Base-by-base conservation (phyloP, 2,329 filamentous ascomycete genomes). In the Aspergillus sojae region DNA sequence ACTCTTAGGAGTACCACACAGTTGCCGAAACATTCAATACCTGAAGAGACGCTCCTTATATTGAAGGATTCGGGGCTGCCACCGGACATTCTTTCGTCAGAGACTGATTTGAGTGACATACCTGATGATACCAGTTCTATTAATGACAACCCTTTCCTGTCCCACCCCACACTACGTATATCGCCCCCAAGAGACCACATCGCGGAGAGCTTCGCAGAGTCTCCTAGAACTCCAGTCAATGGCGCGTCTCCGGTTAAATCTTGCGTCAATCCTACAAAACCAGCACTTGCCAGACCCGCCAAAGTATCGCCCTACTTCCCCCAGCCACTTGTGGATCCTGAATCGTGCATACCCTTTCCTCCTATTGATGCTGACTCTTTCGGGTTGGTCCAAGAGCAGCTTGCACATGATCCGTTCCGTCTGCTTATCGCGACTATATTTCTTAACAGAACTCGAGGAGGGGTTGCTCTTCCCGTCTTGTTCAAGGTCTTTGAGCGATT, bases 341-440 rank as follows among this genome's bases (percentile, higher is more conserved):
- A 79, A 11, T 85, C 84, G 5, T 82, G 78, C 64, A 79, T 84
- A 7, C 82, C 81, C 2, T 92, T 94, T 67, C 91, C 92, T 0
- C 85, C 88, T 0, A 85, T 93, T 39, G 83, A 84, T 9, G 82
- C 86, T 0, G 73, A 82, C 0, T 76, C 72, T 6, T 97, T 96
- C 73, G 93, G 93, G 0, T 84, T 97, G 2, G 88, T 97, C 43
- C 94, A 97, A 75, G 94, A 97, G 74, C 85, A 89, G 67, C 85
- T 96, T 19, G 88, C 88, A 2, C 77, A 86, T 57, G 85, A 93
- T 62, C 91, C 93, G 0, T 97, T 96, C 76, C 89, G 88, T 67
- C 85, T 97, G 1, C 85, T 97, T 1, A 83, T 97, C 34, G 93
- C 91, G 14, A 89, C 93, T 5, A 93, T 92, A 0, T 94, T 97